Base-by-base conservation (phyloP, 1,139 yeast genomes). In the Suhomyces kunorum region DNA sequence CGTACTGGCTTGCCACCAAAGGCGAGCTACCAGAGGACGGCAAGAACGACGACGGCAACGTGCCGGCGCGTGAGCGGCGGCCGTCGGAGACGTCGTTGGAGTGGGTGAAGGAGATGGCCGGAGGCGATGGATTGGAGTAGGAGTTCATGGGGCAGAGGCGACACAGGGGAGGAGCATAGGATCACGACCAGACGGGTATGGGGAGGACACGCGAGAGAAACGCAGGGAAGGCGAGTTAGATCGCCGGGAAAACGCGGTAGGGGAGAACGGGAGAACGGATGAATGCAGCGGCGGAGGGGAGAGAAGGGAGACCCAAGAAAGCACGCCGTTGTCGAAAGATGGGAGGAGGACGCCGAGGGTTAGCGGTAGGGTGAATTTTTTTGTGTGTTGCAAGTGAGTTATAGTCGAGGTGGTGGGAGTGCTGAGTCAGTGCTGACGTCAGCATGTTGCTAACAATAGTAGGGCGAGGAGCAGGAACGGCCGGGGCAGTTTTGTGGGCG, bases 61-160 rank as follows among this genome's bases (percentile, higher is more conserved):
- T 79, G 2, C 83, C 83, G 3, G 84, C 78, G 50, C 84, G 65
- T 45, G 75, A 70, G 48, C 83, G 64, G 49, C 46, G 45, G 17
- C 18, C 34, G 22, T 45, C 33, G 26, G 49, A 41, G 17, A 37
- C 30, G 27, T 38, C 38, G 35, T 42, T 47, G 38, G 66, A 57
- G 11, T 66, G 63, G 9, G 68, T 62, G 32, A 64, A 51, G 11
- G 66, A 55, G 27, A 64, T 61, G 19, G 64, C 42, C n/a, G 68
- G 70, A 15, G 69, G 68, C n/a, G 67, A 59, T 30, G 64, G 59
- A 42, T 61, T 59, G 27, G 45, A 32, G 38, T 24, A 36, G 24
- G 37, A 39, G 27, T 41, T 41, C 44, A 41, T 41, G 33, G 31
- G 14, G 31, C 7, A 8, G 22, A 16, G 31, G 19, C 15, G 31